Percentiles rank a stretch among this genome's conserved stretches.
Evolutionary conservation across 768 basidiomycete species (phyloP).

Genomic region (Lyophyllum decastes): DNA sequence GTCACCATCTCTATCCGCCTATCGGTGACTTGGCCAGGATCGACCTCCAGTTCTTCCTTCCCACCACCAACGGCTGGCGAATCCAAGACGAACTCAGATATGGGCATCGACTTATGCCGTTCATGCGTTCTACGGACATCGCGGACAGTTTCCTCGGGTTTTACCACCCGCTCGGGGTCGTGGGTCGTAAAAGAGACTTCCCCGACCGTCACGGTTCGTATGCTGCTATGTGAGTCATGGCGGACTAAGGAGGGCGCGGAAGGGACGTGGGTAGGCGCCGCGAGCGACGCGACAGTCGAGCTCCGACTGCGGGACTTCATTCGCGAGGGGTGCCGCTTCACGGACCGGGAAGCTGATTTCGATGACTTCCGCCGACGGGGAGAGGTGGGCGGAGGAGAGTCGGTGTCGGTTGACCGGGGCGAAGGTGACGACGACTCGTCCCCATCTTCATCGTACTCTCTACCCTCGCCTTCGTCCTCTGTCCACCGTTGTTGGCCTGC

Average conservation of each 20-base stretch:
- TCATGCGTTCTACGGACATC: conserved; percentile 27
- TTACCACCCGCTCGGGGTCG: conserved; percentile 18
- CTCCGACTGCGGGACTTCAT: conserved; percentile 57
- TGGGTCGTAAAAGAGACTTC: conserved; percentile 42
- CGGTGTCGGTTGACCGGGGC: conserved; percentile 67
- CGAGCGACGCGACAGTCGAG: conserved; percentile 65
- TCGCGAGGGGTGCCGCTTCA: conserved; percentile 27
- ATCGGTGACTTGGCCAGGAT: conserved; percentile 30
- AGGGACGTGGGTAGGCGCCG: conserved; percentile 34
- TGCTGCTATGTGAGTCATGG: conserved; percentile 64
- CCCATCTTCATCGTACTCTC: conserved; percentile 41
- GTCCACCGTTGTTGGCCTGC: conserved; percentile 56
- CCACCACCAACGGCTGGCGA: conserved; percentile 12
- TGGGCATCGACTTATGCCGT: conserved; percentile 30
- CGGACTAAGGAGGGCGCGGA: conserved; percentile 31
- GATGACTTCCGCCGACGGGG: conserved; percentile 30
- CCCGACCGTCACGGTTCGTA: conserved; percentile 67
- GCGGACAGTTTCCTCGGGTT: conserved; percentile 28
- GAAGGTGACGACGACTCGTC: conserved; percentile 61
- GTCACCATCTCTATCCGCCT: conserved; percentile 43
- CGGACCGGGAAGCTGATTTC: conserved; percentile 27
- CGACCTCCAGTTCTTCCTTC: conserved; percentile 13
- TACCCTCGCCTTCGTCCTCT: conserved; percentile 43
- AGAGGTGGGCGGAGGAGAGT: conserved; percentile 44
- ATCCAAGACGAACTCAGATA: conserved; percentile 31